phyloP scores from a whole-genome alignment of 2,329 filamentous ascomycete genomes.

The Shiraia sp. region DNA sequence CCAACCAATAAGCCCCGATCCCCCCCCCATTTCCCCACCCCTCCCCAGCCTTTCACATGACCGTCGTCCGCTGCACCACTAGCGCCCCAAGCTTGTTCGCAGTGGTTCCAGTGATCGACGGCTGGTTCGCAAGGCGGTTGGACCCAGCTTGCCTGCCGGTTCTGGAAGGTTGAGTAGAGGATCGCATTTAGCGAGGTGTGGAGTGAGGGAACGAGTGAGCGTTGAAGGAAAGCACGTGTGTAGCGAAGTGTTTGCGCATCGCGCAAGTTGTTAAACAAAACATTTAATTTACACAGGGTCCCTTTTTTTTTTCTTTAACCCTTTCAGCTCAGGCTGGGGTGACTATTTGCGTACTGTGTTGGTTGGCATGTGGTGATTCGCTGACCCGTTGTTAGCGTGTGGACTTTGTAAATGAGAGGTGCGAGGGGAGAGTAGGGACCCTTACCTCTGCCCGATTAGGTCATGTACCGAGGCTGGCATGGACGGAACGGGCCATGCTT shows the following conservation, averaged over 20 bases:
- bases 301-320: too few relatives aligned
- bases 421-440: too few relatives aligned
- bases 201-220: background rate
- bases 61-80: constrained; percentile 15
- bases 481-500: too few relatives aligned
- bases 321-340: too few relatives aligned
- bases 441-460: too few relatives aligned
- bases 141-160: constrained; percentile 28
- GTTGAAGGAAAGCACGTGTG: background rate
- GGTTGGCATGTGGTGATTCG: constrained; percentile 1
- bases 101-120: constrained; percentile 41
- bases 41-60: constrained; percentile 17
- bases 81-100: constrained; percentile 32
- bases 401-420: background rate
- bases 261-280: too few relatives aligned
- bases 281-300: too few relatives aligned
- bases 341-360: background rate
- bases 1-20: constrained; percentile 2
- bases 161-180: constrained; percentile 22
- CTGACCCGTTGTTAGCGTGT: constrained; percentile 4
- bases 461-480: too few relatives aligned
- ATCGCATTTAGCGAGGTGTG: background rate
- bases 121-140: constrained; percentile 4
- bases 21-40: background rate
- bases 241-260: too few relatives aligned